phyloP scores from a whole-genome alignment of 2,329 filamentous ascomycete species.

The Colletotrichum cordylinicola region DNA sequence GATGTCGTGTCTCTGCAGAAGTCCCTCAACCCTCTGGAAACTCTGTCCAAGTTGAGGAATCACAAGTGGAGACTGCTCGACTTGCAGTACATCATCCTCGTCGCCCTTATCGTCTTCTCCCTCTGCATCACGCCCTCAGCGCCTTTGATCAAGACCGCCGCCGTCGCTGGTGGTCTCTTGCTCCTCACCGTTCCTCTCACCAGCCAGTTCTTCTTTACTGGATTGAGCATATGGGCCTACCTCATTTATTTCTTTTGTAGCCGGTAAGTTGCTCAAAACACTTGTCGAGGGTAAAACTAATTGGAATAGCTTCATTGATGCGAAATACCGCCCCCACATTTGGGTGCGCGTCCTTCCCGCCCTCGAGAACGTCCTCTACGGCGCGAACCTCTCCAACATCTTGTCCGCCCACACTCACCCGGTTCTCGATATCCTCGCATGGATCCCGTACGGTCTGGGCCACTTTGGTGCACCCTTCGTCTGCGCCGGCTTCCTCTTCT shows the following conservation, averaged over 20 bases:
- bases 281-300: background rate
- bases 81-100: slow-evolving; percentile 80
- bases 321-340: slow-evolving; percentile 88
- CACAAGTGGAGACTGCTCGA: slow-evolving; percentile 86
- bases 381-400: slow-evolving; percentile 94
- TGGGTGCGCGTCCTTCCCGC: slow-evolving; percentile 95
- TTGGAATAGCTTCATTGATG: slow-evolving; percentile 77
- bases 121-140: slow-evolving; percentile 84
- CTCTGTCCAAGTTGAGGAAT: slow-evolving; percentile 74
- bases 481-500: slow-evolving; percentile 79
- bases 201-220: slow-evolving; percentile 89
- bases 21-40: slow-evolving; percentile 82
- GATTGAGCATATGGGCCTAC: slow-evolving; percentile 84
- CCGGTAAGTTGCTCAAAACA: slow-evolving; percentile 68
- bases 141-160: slow-evolving; percentile 77
- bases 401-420: slow-evolving; percentile 88
- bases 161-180: slow-evolving; percentile 69
- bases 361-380: slow-evolving; percentile 95
- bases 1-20: slow-evolving; percentile 80
- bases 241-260: slow-evolving; percentile 91
- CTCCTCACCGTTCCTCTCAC: slow-evolving; percentile 83
- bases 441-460: slow-evolving; percentile 90
- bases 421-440: slow-evolving; percentile 85
- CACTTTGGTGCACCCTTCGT: slow-evolving; percentile 89
- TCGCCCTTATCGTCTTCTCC: slow-evolving; percentile 79